These are phyloP conservation scores for Penicillium odoratum DNA, from an alignment of 495 filamentous ascomycete species.

Conservation along the genomic window DNA sequence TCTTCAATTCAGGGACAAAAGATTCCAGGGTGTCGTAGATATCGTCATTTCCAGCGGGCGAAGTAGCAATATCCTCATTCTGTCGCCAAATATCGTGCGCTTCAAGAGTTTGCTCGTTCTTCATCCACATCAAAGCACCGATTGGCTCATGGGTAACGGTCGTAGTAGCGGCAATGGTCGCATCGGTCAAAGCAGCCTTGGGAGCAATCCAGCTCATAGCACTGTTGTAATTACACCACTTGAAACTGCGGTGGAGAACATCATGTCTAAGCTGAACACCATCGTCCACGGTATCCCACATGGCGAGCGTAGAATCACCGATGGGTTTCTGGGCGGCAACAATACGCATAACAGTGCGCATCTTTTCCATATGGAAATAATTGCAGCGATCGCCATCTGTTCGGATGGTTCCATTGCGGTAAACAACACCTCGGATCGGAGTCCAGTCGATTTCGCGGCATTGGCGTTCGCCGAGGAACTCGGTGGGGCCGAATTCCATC, in stretches of 20 bases:
- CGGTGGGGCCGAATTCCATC: slow-evolving; percentile 5
- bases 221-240: slow-evolving; percentile 8
- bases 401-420: slow-evolving; percentile 6
- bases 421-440: slow-evolving; percentile 1
- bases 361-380: slow-evolving; percentile 4
- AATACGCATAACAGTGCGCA: slow-evolving; percentile 6
- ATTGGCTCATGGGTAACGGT: slow-evolving; percentile 2
- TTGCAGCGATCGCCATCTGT: slow-evolving; percentile 6
- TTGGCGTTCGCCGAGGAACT: slow-evolving; percentile 4
- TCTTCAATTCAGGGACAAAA: slow-evolving; percentile 2
- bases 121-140: slow-evolving; percentile 9
- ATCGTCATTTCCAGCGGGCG: background rate
- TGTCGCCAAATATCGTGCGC: slow-evolving; percentile 4
- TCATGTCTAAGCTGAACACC: slow-evolving; percentile 1
- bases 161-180: background rate
- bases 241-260: slow-evolving; percentile 4
- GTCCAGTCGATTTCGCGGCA: slow-evolving; percentile 9
- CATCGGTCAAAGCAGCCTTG: slow-evolving; percentile 4
- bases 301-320: slow-evolving; percentile 3
- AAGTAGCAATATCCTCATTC: background rate
- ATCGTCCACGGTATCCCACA: slow-evolving; percentile 8
- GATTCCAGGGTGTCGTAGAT: background rate
- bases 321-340: slow-evolving; percentile 5
- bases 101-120: slow-evolving; percentile 3
- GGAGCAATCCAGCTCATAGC: slow-evolving; percentile 8